phyloP scores from a whole-genome alignment of 768 basidiomycete species.

The Lactifluus hygrophoroides region DNA sequence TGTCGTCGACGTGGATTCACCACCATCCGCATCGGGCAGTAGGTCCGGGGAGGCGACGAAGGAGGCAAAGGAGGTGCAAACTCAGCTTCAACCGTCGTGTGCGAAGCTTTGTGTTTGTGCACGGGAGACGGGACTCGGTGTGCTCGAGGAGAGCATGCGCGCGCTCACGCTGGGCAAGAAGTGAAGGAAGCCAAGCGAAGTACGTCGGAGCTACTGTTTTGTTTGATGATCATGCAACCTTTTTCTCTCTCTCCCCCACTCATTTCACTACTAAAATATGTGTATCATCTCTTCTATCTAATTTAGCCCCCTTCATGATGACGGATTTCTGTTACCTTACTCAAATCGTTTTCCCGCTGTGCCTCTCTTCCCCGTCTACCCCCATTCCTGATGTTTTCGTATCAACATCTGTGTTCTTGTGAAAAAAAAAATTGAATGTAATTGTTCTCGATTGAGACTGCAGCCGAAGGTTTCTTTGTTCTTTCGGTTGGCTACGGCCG shows the following conservation, averaged over 20 bases:
- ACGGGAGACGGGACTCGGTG: slow-evolving; percentile 10
- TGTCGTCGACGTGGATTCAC: slow-evolving; percentile 65
- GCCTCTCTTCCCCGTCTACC: too few species aligned
- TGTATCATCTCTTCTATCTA: neutral
- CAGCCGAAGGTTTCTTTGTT: too few species aligned
- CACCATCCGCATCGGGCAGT: neutral
- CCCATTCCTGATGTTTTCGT: too few species aligned
- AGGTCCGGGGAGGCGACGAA: neutral
- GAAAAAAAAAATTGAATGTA: too few species aligned
- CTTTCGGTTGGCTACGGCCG: too few species aligned
- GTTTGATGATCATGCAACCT: neutral
- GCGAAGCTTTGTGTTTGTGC: slow-evolving; percentile 8
- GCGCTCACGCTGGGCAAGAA: slow-evolving; percentile 54
- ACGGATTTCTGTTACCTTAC: too few species aligned
- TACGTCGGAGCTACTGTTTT: neutral
- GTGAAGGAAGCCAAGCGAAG: neutral
- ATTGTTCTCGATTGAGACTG: too few species aligned
- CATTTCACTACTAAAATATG: neutral
- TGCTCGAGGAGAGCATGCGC: slow-evolving; percentile 60
- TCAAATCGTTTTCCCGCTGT: too few species aligned
- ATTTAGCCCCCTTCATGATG: neutral
- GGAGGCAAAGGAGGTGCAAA: neutral
- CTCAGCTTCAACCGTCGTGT: neutral
- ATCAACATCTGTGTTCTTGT: too few species aligned
- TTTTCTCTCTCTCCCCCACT: too few species aligned